Evolutionary conservation across 2,329 filamentous ascomycete genomes (phyloP), one percentile per base, ranked within the genome.

Genomic region (Ascosphaera acerosa): DNA sequence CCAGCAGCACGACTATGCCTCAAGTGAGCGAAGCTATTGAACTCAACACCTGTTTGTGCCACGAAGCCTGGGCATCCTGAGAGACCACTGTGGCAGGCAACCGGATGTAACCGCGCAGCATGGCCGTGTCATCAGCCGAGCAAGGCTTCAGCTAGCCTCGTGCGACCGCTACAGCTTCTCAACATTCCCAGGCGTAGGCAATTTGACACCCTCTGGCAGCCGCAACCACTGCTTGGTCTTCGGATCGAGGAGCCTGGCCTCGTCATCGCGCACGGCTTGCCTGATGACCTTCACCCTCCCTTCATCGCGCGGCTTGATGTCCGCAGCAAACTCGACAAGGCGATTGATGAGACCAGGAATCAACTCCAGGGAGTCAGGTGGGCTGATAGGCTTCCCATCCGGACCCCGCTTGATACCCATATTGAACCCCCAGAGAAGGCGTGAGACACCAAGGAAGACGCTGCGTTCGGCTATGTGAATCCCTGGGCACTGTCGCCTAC

Each of bases 401-500:
- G 31, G 30, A 30, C 36, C 31, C 16, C 31, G 20, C 23, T 32
- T 17, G 33, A 29, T 7, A n/a, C 14, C 18, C 27, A 43, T 37
- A 6, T 39, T 30, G 29, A 48, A 50, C 1, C 41, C 63, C 65
- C 64, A 70, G 0, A 70, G 41, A 0, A 62, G 45, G 2, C 57
- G 52, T 0, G 59, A 51, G 14, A 63, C 54, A 27, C 51, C 55
- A 2, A 61, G 43, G 6, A 52, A 49, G 0, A 67, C 48, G 0
- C 55, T 64, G 0, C 60, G 54, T 26, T 61, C 55, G 0, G 59
- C 61, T 1, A 68, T 51, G 32, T 68, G 61, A 37, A 62, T 54
- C 2, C 42, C 42, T 6, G 41, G 42, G 27, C 42, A 44, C 25
- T 42, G 35, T 10, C 41, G 40, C 5, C 43, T 40, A 3, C 42